Evolutionary conservation across 2,329 filamentous ascomycete species (phyloP), one percentile per base, ranked within the genome.

Genomic region (Trichoderma koningiopsis): DNA sequence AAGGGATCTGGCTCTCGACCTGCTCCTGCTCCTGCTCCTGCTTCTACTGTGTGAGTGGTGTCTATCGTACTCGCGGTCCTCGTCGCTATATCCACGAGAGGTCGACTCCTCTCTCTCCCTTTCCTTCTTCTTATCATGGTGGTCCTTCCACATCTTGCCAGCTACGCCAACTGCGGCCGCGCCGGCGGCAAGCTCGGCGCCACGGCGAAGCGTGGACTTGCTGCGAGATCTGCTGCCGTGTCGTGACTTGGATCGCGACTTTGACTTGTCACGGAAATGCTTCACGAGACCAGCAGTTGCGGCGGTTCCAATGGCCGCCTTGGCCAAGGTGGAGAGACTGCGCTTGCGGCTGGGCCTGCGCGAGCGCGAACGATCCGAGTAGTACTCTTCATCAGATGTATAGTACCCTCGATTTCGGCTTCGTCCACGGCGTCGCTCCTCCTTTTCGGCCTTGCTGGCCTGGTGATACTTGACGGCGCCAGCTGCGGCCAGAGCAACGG

Each of bases 391-490:
- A 53, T 76, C 75, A 1, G 82, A 83, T 69, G 82, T 84, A 69
- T 82, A 72, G 49, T 79, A 79, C 65, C 79, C 78, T 49, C 86
- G 82, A 53, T 80, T 83, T 37, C 85, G 83, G 73, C 84, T 85
- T 56, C 88, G 85, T 11, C 88, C 88, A 61, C 88, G 85, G 35
- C 72, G 80, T 16, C 83, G 77, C 73, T 90, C 88, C 72, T 89
- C 88, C 74, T 85, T 87, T 56, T 89, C 86, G 56, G 85, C 77
- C 74, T 87, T 89, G 77, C 83, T 86, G 73, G 85, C 84, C 71
- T 89, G 85, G 75, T 87, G 86, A 74, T 89, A 89, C 75, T 90
- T 89, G 71, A 87, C 84, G 5, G 88, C 88, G n/a, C 88, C 88
- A 4, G 88, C 88, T 24, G 89, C 86, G 8, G 88, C 88, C 29